These are phyloP conservation scores for Tagetes patula DNA, from an alignment of 129 eudicot genomes.

Conservation along the genomic window DNA sequence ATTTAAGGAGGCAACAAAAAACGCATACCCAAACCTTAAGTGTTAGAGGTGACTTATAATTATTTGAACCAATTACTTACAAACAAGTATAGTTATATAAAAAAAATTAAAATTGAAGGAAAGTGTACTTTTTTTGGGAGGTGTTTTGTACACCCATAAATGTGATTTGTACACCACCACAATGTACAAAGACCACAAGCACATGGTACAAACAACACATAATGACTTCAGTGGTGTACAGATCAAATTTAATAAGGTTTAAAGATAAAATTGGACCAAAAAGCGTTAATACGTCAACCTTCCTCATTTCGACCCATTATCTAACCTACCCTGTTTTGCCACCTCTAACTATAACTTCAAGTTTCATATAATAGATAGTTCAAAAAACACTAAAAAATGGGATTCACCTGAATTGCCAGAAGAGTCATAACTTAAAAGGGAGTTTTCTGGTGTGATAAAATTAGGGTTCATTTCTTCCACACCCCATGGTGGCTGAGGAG, in stretches of 20 bases:
- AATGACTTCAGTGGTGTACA: neutral
- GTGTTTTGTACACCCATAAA: neutral
- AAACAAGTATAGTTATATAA: neutral
- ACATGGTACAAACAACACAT: too few relatives aligned
- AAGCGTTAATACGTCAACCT: neutral
- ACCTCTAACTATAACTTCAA: neutral
- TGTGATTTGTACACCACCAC: neutral
- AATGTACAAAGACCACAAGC: neutral
- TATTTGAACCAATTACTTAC: neutral
- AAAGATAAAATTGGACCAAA: neutral
- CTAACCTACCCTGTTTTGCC: neutral
- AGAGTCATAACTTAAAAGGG: slow-evolving; percentile 18
- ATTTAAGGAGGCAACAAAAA: neutral
- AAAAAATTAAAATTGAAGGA: neutral
- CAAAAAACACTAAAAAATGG: neutral
- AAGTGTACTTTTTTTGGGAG: neutral
- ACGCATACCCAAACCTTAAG: neutral
- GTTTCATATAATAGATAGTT: neutral
- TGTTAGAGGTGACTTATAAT: neutral
- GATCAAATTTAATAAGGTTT: neutral
- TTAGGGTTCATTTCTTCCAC: slow-evolving; percentile 49
- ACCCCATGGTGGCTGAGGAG: slow-evolving; percentile 64
- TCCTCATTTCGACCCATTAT: neutral
- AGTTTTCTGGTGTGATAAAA: slow-evolving; percentile 21
- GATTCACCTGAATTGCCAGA: slow-evolving; percentile 25